Conservation (phyloP, 192 early-diverging fungal species). For the Podila epigama region DNA sequence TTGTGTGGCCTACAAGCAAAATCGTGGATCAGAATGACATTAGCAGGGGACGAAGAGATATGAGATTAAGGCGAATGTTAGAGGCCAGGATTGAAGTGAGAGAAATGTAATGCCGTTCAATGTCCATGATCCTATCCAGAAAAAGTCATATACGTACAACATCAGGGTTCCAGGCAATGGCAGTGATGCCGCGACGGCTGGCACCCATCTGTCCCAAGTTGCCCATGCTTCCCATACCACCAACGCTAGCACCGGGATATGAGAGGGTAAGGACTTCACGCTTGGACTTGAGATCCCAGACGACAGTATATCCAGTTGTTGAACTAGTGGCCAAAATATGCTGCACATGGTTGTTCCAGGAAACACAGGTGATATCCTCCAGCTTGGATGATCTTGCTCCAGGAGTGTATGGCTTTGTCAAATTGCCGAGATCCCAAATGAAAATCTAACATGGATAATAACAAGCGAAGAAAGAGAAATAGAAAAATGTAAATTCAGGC, state of each 20-base stretch:
- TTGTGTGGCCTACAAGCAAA: conserved; percentile 80
- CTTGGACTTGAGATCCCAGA: conserved; percentile 93
- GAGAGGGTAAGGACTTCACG: conserved; percentile 85
- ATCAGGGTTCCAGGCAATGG: conserved; percentile 92
- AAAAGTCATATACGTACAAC: conserved; percentile 53
- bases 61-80: no score
- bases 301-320: conserved; percentile 90
- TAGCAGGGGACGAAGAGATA: no score
- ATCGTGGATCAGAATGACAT: no score
- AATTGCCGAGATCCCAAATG: conserved; percentile 94
- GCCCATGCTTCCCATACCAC: conserved; percentile 55
- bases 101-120: not conserved
- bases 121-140: not conserved
- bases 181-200: conserved; percentile 79
- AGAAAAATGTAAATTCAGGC: not conserved
- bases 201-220: conserved; percentile 49
- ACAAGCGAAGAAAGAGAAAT: not conserved
- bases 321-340: conserved; percentile 94
- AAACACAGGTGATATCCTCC: conserved; percentile 87
- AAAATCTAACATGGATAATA: conserved; percentile 73
- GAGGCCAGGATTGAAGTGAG: no score
- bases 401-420: conserved; percentile 88
- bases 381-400: conserved; percentile 83
- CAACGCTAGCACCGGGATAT: conserved; percentile 53
- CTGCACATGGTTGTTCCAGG: conserved; percentile 93